phyloP scores from a whole-genome alignment of 208 protist genomes.

The Jaenimonas drosophilae region DNA sequence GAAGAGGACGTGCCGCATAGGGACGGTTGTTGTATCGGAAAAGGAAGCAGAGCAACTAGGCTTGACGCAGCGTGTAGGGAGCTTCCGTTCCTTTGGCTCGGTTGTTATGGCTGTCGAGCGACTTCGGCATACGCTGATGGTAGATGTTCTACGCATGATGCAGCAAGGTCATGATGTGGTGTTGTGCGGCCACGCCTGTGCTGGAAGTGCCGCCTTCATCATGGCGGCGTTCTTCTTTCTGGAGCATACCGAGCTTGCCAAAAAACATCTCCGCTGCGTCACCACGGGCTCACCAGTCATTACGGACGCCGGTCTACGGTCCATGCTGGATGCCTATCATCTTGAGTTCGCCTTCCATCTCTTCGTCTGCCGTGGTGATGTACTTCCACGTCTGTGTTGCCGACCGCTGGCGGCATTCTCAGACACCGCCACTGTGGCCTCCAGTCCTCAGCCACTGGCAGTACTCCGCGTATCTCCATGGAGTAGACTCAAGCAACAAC shows the following conservation, averaged over 20 bases:
- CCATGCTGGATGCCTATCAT: conserved; percentile 15
- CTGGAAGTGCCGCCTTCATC: conserved; percentile 18
- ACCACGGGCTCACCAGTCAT: conserved; percentile 37
- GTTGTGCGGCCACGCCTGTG: conserved; percentile 31
- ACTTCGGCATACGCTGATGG: conserved; percentile 3
- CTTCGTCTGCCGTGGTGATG: conserved; percentile 32
- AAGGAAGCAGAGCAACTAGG: background rate
- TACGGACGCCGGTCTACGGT: conserved; percentile 8
- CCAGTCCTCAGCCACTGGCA: no score
- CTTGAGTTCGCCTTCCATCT: conserved; percentile 18
- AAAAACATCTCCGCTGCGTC: conserved; percentile 26
- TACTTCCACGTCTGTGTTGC: conserved; percentile 27
- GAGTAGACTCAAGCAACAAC: no score
- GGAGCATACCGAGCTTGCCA: conserved; percentile 14
- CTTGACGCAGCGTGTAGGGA: conserved; percentile 3
- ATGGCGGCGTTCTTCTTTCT: conserved; percentile 16
- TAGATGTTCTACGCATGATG: conserved; percentile 11
- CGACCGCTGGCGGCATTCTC: conserved; percentile 10
- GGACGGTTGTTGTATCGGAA: conserved; percentile 10
- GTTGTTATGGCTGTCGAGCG: conserved; percentile 10
- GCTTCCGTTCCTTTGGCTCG: conserved; percentile 8
- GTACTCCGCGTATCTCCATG: no score
- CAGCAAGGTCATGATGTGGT: conserved; percentile 20
- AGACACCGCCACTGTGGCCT: no score
- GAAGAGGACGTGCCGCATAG: conserved; percentile 4